Conservation (phyloP, 768 basidiomycete species). For the Lactarius sanguifluus region DNA sequence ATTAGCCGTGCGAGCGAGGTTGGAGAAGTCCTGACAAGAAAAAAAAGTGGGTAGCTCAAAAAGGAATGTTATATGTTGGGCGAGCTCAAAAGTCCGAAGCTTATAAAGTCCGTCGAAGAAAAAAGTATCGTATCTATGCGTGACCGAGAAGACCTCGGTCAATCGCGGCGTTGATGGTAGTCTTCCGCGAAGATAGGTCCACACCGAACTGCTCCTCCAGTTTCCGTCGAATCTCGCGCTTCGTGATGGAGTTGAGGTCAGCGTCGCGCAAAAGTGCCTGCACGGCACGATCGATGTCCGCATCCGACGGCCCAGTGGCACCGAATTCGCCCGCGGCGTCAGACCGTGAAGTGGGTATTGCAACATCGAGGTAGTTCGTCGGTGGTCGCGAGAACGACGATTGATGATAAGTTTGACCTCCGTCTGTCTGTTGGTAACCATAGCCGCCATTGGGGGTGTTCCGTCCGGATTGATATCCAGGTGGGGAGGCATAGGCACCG, state of each 20-base stretch:
- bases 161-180: conserved; percentile 74
- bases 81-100: conserved; percentile 21
- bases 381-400: conserved; percentile 64
- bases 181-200: conserved; percentile 71
- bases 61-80: not conserved
- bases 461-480: conserved; percentile 75
- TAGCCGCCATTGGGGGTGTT: conserved; percentile 57
- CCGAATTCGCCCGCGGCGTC: conserved; percentile 47
- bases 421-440: conserved; percentile 30
- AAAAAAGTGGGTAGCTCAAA: conserved; percentile 3
- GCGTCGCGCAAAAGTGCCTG: conserved; percentile 71
- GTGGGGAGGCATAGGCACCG: conserved; percentile 49
- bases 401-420: conserved; percentile 53
- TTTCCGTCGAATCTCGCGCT: conserved; percentile 82
- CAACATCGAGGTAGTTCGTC: conserved; percentile 77
- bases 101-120: conserved; percentile 19
- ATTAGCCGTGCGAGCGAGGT: conserved; percentile 15
- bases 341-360: conserved; percentile 54
- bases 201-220: conserved; percentile 81
- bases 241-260: conserved; percentile 88
- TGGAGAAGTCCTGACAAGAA: not conserved
- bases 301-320: conserved; percentile 55
- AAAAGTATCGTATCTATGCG: conserved; percentile 15
- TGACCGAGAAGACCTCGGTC: conserved; percentile 61
- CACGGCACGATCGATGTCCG: conserved; percentile 73